These are phyloP conservation scores for Pleurostoma richardsiae DNA, from an alignment of 2,329 filamentous ascomycete genomes.

Conservation along the genomic window DNA sequence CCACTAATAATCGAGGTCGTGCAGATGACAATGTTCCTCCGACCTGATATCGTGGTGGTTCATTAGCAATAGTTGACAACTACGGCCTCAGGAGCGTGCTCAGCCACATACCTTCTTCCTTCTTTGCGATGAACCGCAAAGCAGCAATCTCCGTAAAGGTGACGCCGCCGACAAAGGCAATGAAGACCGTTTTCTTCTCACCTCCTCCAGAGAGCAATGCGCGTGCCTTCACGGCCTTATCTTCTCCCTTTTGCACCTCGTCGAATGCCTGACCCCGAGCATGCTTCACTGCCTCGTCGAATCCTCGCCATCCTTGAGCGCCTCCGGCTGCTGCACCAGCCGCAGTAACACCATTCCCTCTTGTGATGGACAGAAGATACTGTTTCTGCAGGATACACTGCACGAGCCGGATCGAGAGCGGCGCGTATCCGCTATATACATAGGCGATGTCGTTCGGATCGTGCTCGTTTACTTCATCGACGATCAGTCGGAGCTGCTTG, in stretches of 20 bases:
- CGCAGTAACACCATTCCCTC: constrained; percentile 49
- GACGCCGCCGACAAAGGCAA: constrained; percentile 97
- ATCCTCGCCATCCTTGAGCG: constrained; percentile 83
- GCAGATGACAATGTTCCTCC: constrained; percentile 82
- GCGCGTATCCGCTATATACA: constrained; percentile 95
- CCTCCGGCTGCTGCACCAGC: constrained; percentile 47
- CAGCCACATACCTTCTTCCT: constrained; percentile 61
- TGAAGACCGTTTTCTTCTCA: constrained; percentile 78
- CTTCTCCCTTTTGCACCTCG: constrained; percentile 84
- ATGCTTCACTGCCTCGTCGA: constrained; percentile 87
- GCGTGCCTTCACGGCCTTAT: constrained; percentile 84
- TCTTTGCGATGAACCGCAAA: constrained; percentile 79
- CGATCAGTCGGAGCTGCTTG: constrained; percentile 80
- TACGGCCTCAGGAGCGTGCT: not conserved
- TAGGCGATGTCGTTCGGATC: constrained; percentile 95
- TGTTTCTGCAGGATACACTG: constrained; percentile 92
- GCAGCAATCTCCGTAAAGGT: constrained; percentile 96
- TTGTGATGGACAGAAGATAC: constrained; percentile 67
- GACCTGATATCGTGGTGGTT: constrained; percentile 35
- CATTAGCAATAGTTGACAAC: too few relatives aligned
- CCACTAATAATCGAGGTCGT: constrained; percentile 90
- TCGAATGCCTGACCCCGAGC: constrained; percentile 87
- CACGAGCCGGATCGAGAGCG: constrained; percentile 82
- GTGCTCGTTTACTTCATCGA: constrained; percentile 94
- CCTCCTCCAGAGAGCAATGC: constrained; percentile 73